Evolutionary conservation across 108 stramenopile genomes (phyloP).

Genomic region (Parietichytrium sp.): DNA sequence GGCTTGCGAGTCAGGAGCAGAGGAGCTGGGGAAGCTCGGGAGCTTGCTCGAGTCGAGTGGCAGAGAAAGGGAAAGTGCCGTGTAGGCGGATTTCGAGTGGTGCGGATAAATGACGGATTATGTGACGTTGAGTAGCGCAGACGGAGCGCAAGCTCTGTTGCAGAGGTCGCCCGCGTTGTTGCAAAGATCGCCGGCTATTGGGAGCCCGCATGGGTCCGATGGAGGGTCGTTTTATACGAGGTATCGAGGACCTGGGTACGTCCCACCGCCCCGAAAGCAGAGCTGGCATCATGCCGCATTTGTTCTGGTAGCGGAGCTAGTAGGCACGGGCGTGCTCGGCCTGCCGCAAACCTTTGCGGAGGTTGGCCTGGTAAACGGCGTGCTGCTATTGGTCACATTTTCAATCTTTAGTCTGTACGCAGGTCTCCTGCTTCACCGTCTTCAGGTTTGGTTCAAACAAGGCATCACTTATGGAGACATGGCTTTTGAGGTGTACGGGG

Average conservation of each 20-base stretch:
- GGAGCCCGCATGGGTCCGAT: too few relatives aligned
- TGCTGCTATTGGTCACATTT: not conserved
- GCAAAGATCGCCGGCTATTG: too few relatives aligned
- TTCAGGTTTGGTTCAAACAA: not conserved
- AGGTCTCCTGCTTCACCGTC: conserved; percentile 1
- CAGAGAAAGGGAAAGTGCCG: too few relatives aligned
- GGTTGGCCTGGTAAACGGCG: not conserved
- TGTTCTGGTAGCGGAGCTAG: conserved; percentile 24
- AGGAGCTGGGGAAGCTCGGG: too few relatives aligned
- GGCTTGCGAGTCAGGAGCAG: too few relatives aligned
- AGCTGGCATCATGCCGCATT: conserved; percentile 31
- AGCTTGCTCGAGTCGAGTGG: too few relatives aligned
- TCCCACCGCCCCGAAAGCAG: conserved; percentile 6
- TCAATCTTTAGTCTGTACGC: not conserved
- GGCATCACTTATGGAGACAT: conserved; percentile 34
- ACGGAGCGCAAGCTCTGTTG: too few relatives aligned
- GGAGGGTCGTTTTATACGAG: too few relatives aligned
- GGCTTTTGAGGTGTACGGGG: not conserved
- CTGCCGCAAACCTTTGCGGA: conserved; percentile 34
- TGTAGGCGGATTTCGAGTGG: too few relatives aligned
- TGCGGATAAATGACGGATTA: too few relatives aligned
- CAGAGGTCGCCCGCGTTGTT: too few relatives aligned
- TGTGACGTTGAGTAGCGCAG: too few relatives aligned
- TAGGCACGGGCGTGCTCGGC: conserved; percentile 11
- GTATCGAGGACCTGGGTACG: not conserved